These are phyloP conservation scores for Malassezia obtusa DNA, from an alignment of 1,284 basidiomycete species.

Conservation along the genomic window DNA sequence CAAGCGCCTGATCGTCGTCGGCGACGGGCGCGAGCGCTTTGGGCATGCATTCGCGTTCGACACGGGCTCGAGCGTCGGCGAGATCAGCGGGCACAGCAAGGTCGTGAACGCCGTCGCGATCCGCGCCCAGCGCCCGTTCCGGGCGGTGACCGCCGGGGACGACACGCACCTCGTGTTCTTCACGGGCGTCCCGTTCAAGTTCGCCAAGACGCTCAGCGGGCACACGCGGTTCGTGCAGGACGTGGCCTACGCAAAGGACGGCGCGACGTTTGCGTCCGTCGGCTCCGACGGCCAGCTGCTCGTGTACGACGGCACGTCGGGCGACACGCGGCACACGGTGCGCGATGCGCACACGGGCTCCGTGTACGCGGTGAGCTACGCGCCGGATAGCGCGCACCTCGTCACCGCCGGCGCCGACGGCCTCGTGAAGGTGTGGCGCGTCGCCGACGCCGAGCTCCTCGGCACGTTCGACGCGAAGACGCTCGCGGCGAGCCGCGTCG, in stretches of 20 bases:
- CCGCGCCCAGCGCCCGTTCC: slow-evolving; percentile 76
- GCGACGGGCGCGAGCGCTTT: slow-evolving; percentile 77
- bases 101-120: slow-evolving; percentile 87
- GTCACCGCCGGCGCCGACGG: slow-evolving; percentile 79
- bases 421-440: slow-evolving; percentile 52
- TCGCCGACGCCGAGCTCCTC: slow-evolving; percentile 18
- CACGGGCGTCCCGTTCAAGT: slow-evolving; percentile 58
- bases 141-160: slow-evolving; percentile 59
- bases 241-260: slow-evolving; percentile 63
- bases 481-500: slow-evolving; percentile 20
- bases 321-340: slow-evolving; percentile 54
- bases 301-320: slow-evolving; percentile 82
- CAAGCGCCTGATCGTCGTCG: slow-evolving; percentile 90
- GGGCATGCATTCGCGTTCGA: slow-evolving; percentile 49
- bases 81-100: slow-evolving; percentile 86
- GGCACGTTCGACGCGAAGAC: slow-evolving; percentile 27
- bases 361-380: slow-evolving; percentile 48
- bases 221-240: slow-evolving; percentile 94
- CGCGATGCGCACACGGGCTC: slow-evolving; percentile 47
- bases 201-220: slow-evolving; percentile 50
- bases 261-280: slow-evolving; percentile 65
- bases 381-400: slow-evolving; percentile 61
- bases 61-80: slow-evolving; percentile 76
- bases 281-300: slow-evolving; percentile 82
- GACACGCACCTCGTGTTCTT: slow-evolving; percentile 73